Percentiles rank a stretch among this genome's conserved stretches.
phyloP scores from a whole-genome alignment of 495 filamentous ascomycete genomes.

The Penicillium crystallinum region DNA sequence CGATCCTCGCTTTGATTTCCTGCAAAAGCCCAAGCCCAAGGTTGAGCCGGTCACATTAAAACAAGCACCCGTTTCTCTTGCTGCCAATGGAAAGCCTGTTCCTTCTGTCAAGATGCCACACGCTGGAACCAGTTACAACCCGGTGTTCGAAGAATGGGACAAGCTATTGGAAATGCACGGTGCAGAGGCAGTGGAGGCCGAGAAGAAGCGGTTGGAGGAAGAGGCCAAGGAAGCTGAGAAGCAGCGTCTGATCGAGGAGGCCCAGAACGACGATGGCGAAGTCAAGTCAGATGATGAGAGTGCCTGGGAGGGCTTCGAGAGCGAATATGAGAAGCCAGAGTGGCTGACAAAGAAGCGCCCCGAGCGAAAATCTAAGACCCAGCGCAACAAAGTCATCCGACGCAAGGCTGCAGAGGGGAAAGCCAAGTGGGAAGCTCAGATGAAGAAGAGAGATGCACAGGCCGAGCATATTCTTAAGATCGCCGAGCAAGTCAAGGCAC shows the following conservation, averaged over 20 bases:
- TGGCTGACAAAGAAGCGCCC: slow-evolving; percentile 65
- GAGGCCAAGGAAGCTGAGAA: slow-evolving; percentile 58
- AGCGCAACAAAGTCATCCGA: slow-evolving; percentile 81
- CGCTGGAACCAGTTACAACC: slow-evolving; percentile 87
- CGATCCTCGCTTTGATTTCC: slow-evolving; percentile 53
- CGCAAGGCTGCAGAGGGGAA: slow-evolving; percentile 79
- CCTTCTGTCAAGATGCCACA: slow-evolving; percentile 75
- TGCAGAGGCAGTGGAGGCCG: slow-evolving; percentile 69
- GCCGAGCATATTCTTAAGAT: slow-evolving; percentile 58
- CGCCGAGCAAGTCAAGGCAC: slow-evolving; percentile 54
- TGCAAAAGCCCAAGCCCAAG: slow-evolving; percentile 57
- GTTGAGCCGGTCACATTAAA: slow-evolving; percentile 73
- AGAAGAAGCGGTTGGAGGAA: slow-evolving; percentile 68
- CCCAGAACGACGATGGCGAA: slow-evolving; percentile 60
- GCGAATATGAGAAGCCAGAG: slow-evolving; percentile 57
- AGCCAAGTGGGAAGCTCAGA: slow-evolving; percentile 62
- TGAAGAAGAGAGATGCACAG: slow-evolving; percentile 66
- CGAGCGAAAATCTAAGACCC: slow-evolving; percentile 75
- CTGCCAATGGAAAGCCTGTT: slow-evolving; percentile 68
- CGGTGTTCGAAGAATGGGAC: slow-evolving; percentile 77
- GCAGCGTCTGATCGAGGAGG: slow-evolving; percentile 49
- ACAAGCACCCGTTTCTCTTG: slow-evolving; percentile 70
- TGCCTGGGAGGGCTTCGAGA: slow-evolving; percentile 82
- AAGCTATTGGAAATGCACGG: slow-evolving; percentile 66
- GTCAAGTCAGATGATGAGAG: slow-evolving; percentile 77